These are phyloP conservation scores for Alternaria angustiovoidea DNA, from an alignment of 2,329 filamentous ascomycete species.

Conservation along the genomic window DNA sequence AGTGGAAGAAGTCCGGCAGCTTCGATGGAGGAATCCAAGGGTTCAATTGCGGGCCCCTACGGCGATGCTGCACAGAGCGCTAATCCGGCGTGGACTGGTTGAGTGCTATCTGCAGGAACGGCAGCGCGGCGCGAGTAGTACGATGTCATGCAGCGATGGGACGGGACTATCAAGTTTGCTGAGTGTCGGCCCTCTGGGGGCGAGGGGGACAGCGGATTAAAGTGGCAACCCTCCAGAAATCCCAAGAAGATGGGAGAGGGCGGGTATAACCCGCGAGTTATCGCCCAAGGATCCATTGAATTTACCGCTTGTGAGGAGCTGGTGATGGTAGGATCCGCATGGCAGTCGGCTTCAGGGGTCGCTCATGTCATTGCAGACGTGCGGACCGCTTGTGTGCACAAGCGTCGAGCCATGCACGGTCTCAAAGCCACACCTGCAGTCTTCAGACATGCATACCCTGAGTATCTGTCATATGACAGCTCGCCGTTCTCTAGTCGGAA, in stretches of 20 bases:
- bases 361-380: conserved; percentile 15
- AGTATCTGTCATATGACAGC: conserved; percentile 5
- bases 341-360: conserved; percentile 19
- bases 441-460: conserved; percentile 19
- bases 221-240: conserved; percentile 4
- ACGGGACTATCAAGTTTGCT: background rate
- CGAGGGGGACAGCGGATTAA: background rate
- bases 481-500: background rate
- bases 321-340: conserved; percentile 15
- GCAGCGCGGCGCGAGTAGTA: conserved; percentile 12
- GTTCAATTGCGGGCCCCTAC: conserved; percentile 26
- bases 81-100: conserved; percentile 19
- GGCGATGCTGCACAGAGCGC: conserved; percentile 17
- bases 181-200: background rate
- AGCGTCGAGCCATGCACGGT: conserved; percentile 11
- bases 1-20: conserved; percentile 17
- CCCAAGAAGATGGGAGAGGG: conserved; percentile 5
- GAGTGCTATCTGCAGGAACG: conserved; percentile 19
- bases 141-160: conserved; percentile 10
- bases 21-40: conserved; percentile 18
- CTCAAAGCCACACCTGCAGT: conserved; percentile 10
- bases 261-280: conserved; percentile 13
- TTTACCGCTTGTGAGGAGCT: conserved; percentile 22
- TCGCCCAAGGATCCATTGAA: conserved; percentile 19
- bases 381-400: conserved; percentile 12